These are phyloP conservation scores for Coemansia sp. DNA, from an alignment of 192 early-diverging fungal species.

Conservation along the genomic window DNA sequence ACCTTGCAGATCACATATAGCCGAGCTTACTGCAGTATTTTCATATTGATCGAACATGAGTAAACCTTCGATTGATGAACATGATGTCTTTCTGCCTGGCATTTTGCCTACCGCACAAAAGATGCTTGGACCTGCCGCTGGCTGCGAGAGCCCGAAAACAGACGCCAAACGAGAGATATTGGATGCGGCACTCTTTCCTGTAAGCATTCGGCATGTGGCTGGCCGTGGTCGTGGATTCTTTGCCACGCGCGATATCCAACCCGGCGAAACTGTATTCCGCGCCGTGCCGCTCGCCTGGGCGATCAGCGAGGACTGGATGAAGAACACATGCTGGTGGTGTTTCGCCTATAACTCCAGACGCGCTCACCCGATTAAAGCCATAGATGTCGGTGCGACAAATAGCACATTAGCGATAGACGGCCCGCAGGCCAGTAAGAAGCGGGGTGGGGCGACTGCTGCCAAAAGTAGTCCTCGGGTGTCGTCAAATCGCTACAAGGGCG, in stretches of 20 bases:
- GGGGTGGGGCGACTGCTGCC: not conserved
- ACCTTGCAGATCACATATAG: not conserved
- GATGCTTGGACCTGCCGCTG: not conserved
- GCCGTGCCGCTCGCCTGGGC: constrained; percentile 40
- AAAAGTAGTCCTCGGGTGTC: not conserved
- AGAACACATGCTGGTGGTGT: constrained; percentile 49
- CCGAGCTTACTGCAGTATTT: not conserved
- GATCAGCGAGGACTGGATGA: constrained; percentile 40
- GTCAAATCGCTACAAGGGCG: constrained; percentile 26
- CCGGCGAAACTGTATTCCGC: constrained; percentile 31
- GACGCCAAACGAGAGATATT: not conserved
- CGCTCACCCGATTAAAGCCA: constrained; percentile 26
- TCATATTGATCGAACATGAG: not conserved
- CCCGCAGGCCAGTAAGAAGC: not conserved
- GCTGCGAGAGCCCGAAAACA: not conserved
- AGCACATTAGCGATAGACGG: not conserved
- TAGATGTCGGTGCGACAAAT: not conserved
- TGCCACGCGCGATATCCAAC: constrained; percentile 32
- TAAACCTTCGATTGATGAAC: not conserved
- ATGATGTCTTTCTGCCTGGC: not conserved
- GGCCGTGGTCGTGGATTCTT: constrained; percentile 52
- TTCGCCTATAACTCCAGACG: constrained; percentile 26
- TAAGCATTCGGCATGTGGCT: constrained; percentile 28
- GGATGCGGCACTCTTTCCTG: constrained; percentile 15
- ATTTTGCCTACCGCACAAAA: not conserved